These are phyloP conservation scores for Ajuga reptans DNA, from an alignment of 305 asterid species.

Conservation along the genomic window DNA sequence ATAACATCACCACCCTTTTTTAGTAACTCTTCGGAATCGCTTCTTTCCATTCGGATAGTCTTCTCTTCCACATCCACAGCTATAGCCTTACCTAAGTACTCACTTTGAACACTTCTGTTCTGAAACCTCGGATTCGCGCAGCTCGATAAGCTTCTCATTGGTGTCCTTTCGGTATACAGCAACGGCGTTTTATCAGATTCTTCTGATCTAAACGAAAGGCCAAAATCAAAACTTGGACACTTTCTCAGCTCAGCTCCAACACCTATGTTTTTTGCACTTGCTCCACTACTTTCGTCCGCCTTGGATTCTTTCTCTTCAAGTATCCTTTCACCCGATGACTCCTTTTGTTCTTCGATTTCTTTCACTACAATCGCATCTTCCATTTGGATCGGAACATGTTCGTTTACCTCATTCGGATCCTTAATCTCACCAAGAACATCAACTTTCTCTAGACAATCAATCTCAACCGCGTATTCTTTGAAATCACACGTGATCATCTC, in stretches of 20 bases:
- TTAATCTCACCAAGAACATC: constrained; percentile 1
- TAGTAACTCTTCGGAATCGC: constrained; percentile 35
- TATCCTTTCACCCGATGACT: constrained; percentile 1
- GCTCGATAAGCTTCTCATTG: constrained; percentile 46
- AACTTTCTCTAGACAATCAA: neutral
- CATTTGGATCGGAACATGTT: neutral
- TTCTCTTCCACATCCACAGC: constrained; percentile 44
- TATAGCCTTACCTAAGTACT: constrained; percentile 22
- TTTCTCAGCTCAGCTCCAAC: constrained; percentile 31
- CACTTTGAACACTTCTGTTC: constrained; percentile 21
- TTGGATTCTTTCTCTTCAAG: constrained; percentile 3
- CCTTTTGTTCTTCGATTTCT: constrained; percentile 11
- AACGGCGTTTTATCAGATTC: constrained; percentile 75
- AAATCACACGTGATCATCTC: neutral
- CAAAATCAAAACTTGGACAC: constrained; percentile 67
- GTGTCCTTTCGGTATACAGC: constrained; percentile 39
- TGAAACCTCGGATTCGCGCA: constrained; percentile 26
- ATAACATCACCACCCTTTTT: constrained; percentile 21
- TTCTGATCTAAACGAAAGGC: constrained; percentile 34
- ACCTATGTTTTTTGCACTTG: constrained; percentile 18
- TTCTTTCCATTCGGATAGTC: constrained; percentile 61
- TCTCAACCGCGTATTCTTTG: neutral
- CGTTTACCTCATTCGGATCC: constrained; percentile 13
- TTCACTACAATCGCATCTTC: neutral
- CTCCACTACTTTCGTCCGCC: constrained; percentile 15